Evolutionary conservation across 495 filamentous ascomycete species (phyloP), one percentile per base, ranked within the genome.

Genomic region (Xylaria curta): DNA sequence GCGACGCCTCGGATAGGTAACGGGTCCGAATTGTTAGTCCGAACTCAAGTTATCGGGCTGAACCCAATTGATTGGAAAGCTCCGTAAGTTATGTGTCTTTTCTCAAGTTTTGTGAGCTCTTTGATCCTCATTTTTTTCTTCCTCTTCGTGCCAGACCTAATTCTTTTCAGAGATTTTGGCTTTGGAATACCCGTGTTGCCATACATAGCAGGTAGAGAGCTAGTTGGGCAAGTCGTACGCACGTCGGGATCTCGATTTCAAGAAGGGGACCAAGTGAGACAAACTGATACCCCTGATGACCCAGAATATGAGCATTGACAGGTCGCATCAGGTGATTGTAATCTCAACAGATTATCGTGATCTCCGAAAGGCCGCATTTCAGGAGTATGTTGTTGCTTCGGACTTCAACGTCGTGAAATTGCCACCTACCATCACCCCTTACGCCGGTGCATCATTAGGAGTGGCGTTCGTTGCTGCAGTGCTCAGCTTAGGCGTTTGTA

Each of bases 31-130:
- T 85, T 76, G 82, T 87, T 71, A 72, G 84, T 42, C 87, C 86
- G 10, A 42, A 61, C 58, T 61, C 58, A 61, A 42, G 58, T 61
- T 61, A 87, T 92, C 79, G 91, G 90, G 3, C 79, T 93, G 63
- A 92, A 92, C 78, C 91, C 90, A 3, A 87, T 92, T 60, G 91
- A 93, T 77, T 92, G 91, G 91, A 92, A 92, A 81, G 87, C 85
- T 74, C 89, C 89, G 89, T 91, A 83, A 44, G 85, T 84, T 51
- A 42, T 58, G 9, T 58, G 54, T 61, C 33, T 61, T 61, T 42
- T 31, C 47, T 65, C 71, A 51, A 74, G 17, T 54, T 59, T 26
- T 36, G 63, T 28, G 49, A 59, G 17, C 26, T 36, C 42, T 73
- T 24, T 42, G 33, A 61, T 61, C 58, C 58, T 61, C 58, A 49